These are phyloP conservation scores for Aspergillus ellipticus DNA, from an alignment of 495 filamentous ascomycete genomes.

Conservation along the genomic window DNA sequence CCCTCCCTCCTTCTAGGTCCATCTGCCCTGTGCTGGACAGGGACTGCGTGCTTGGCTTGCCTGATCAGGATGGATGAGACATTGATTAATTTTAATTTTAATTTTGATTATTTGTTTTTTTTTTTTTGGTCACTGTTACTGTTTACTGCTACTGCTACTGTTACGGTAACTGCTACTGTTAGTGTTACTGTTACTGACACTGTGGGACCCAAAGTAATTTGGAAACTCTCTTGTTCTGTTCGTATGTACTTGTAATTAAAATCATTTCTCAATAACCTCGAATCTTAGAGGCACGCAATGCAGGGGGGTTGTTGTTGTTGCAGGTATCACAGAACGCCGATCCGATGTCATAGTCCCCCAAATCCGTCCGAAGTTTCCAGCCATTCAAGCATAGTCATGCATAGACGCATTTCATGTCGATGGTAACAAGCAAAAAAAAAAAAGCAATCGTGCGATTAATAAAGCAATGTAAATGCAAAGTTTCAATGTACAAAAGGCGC, in stretches of 20 bases:
- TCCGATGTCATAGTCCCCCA: background rate
- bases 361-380: background rate
- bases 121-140: too few relatives aligned
- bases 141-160: too few relatives aligned
- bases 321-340: constrained; percentile 3
- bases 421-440: background rate
- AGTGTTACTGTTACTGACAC: too few relatives aligned
- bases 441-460: background rate
- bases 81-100: too few relatives aligned
- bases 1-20: too few relatives aligned
- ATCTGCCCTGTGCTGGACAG: too few relatives aligned
- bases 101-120: too few relatives aligned
- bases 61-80: too few relatives aligned
- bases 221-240: too few relatives aligned
- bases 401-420: background rate
- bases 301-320: background rate
- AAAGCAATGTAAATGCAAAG: background rate
- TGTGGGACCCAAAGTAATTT: too few relatives aligned
- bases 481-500: constrained; percentile 3
- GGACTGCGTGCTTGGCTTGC: too few relatives aligned
- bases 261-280: background rate
- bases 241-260: background rate
- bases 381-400: background rate
- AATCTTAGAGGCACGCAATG: background rate
- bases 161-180: too few relatives aligned